Evolutionary conservation across 1,284 basidiomycete species (phyloP).

Genomic region (Nidula niveotomentosa): DNA sequence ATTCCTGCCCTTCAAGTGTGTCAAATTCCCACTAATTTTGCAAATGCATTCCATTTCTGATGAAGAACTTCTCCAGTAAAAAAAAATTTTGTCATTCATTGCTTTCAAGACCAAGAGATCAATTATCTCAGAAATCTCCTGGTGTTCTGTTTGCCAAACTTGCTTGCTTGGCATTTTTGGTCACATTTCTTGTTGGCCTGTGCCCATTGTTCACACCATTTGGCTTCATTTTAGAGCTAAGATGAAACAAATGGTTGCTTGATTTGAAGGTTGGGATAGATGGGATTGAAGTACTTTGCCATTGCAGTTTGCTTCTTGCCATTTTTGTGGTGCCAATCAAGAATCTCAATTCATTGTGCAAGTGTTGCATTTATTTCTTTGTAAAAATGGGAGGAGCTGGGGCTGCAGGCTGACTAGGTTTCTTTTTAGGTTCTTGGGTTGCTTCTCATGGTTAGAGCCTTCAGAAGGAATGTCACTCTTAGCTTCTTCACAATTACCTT

Average conservation of each 20-base stretch:
- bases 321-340: conserved; percentile 20
- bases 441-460: neutral
- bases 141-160: conserved; percentile 16
- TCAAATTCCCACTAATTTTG: conserved; percentile 1
- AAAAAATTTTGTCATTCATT: conserved; percentile 14
- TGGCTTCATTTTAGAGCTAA: conserved; percentile 16
- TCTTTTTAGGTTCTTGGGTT: neutral
- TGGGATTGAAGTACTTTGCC: conserved; percentile 15
- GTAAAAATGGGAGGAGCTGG: neutral
- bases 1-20: conserved; percentile 16
- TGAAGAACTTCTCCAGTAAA: conserved; percentile 22
- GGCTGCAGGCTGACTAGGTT: neutral
- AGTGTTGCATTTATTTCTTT: conserved; percentile 13
- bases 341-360: conserved; percentile 16
- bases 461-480: neutral
- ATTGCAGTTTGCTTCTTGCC: conserved; percentile 18
- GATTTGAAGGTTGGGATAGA: conserved; percentile 19
- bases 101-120: conserved; percentile 23
- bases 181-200: neutral
- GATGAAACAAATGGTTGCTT: conserved; percentile 14
- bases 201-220: conserved; percentile 10
- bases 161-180: conserved; percentile 5
- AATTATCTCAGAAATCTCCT: conserved; percentile 24
- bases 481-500: conserved; percentile 1
- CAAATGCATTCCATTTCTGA: conserved; percentile 7